These are phyloP conservation scores for Lentinula aciculospora DNA, from an alignment of 768 basidiomycete species.

Conservation along the genomic window DNA sequence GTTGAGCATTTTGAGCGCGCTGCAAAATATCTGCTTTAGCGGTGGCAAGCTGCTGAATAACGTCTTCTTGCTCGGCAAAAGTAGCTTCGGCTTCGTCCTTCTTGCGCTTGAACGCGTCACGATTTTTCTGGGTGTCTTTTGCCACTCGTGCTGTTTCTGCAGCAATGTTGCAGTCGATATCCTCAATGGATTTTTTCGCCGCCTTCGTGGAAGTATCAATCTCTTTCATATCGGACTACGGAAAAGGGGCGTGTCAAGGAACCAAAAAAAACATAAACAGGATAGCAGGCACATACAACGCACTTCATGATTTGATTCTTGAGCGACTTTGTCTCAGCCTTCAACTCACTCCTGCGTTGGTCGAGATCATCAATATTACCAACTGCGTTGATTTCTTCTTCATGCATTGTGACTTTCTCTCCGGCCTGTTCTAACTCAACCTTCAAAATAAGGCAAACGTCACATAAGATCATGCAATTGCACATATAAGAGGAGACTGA, in stretches of 20 bases:
- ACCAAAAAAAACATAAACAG: not conserved
- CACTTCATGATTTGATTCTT: slow-evolving; percentile 35
- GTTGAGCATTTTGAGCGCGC: slow-evolving; percentile 24
- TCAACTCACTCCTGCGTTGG: slow-evolving; percentile 25
- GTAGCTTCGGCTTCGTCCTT: slow-evolving; percentile 38
- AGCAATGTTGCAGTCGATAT: slow-evolving; percentile 37
- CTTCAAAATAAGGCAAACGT: slow-evolving; percentile 15
- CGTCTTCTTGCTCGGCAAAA: slow-evolving; percentile 4
- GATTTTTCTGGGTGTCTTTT: slow-evolving; percentile 54
- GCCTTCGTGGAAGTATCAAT: slow-evolving; percentile 34
- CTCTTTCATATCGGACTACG: slow-evolving; percentile 43
- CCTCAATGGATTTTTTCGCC: slow-evolving; percentile 5
- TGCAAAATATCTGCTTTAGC: slow-evolving; percentile 26
- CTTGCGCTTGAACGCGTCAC: slow-evolving; percentile 48
- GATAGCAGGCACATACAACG: slow-evolving; percentile 29
- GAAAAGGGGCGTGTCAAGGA: slow-evolving; percentile 7
- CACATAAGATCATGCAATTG: not conserved
- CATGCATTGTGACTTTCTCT: slow-evolving; percentile 28
- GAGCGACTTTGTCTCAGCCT: slow-evolving; percentile 39
- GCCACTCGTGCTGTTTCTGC: slow-evolving; percentile 50
- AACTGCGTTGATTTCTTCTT: slow-evolving; percentile 34
- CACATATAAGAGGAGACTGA: slow-evolving; percentile 12
- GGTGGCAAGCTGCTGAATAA: slow-evolving; percentile 17
- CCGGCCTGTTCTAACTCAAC: slow-evolving; percentile 25
- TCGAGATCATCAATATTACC: slow-evolving; percentile 45